Evolutionary conservation across 2,329 filamentous ascomycete species (phyloP).

Genomic region (Verticillium nubilum): DNA sequence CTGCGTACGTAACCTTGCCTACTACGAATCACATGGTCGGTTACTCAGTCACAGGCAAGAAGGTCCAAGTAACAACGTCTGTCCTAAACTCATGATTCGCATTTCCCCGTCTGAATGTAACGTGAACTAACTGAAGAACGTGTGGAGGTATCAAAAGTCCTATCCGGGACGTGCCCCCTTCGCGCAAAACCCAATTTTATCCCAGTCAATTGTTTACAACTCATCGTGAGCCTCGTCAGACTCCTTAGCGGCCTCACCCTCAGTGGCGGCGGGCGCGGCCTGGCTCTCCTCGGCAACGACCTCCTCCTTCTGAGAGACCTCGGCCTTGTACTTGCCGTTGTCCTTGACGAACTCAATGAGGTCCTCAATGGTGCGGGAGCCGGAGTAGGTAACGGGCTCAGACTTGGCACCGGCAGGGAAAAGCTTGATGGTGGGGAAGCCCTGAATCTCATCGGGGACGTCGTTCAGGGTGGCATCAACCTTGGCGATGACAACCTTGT

Average conservation of each 20-base stretch:
- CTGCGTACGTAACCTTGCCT: not conserved
- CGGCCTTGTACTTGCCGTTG: slow-evolving; percentile 85
- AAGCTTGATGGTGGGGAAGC: slow-evolving; percentile 99
- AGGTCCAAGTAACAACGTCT: not conserved
- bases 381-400: slow-evolving; percentile 78
- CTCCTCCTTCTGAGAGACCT: slow-evolving; percentile 52
- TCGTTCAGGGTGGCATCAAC: slow-evolving; percentile 95
- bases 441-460: slow-evolving; percentile 91
- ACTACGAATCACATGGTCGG: no score
- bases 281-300: slow-evolving; percentile 48
- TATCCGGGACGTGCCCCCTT: slow-evolving; percentile 10
- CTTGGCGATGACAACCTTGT: slow-evolving; percentile 91
- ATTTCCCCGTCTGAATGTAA: slow-evolving; percentile 2
- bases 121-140: slow-evolving; percentile 4
- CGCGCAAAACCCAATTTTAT: slow-evolving; percentile 8
- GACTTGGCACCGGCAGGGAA: slow-evolving; percentile 88
- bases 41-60: no score
- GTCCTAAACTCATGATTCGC: slow-evolving; percentile 3
- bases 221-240: slow-evolving; percentile 57
- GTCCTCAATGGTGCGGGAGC: slow-evolving; percentile 85
- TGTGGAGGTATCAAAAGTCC: slow-evolving; percentile 17
- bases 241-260: slow-evolving; percentile 40
- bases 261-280: slow-evolving; percentile 45
- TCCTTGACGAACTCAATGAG: slow-evolving; percentile 89
- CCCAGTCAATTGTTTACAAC: slow-evolving; percentile 51